Evolutionary conservation across 768 basidiomycete genomes (phyloP).

Genomic region (Fomitopsis serialis): DNA sequence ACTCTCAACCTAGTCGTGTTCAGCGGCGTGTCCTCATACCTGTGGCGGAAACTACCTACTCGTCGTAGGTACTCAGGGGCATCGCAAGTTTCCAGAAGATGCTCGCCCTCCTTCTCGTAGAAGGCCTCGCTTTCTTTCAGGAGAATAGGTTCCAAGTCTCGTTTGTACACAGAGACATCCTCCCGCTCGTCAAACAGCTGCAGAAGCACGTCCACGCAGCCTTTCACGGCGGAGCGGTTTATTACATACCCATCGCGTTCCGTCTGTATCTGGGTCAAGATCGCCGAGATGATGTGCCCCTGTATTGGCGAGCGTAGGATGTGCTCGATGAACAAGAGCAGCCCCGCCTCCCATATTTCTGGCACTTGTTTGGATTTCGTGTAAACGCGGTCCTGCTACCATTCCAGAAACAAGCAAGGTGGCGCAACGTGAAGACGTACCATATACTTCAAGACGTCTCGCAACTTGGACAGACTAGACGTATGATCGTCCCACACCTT

Average conservation of each 20-base stretch:
- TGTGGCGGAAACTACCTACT: conserved; percentile 38
- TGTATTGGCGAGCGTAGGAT: conserved; percentile 82
- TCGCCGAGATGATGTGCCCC: conserved; percentile 73
- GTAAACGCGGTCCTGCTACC: conserved; percentile 81
- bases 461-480: conserved; percentile 81
- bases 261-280: conserved; percentile 81
- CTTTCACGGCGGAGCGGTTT: conserved; percentile 86
- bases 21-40: conserved; percentile 2
- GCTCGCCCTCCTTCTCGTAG: conserved; percentile 71
- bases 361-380: conserved; percentile 71
- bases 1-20: conserved; percentile 57
- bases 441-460: conserved; percentile 95
- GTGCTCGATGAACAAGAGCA: conserved; percentile 75
- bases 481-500: conserved; percentile 93
- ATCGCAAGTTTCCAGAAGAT: conserved; percentile 67
- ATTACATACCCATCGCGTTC: conserved; percentile 91
- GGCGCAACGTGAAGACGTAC: conserved; percentile 34
- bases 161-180: conserved; percentile 64
- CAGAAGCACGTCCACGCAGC: conserved; percentile 80
- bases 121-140: conserved; percentile 73
- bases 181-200: conserved; percentile 49
- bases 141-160: conserved; percentile 79
- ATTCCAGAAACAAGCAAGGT: conserved; percentile 8
- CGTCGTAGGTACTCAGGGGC: conserved; percentile 75
- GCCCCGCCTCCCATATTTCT: conserved; percentile 75